Percentiles rank a stretch among this genome's conserved stretches.
Conservation (phyloP, 208 protist species). For the Phytomonas serpens region DNA sequence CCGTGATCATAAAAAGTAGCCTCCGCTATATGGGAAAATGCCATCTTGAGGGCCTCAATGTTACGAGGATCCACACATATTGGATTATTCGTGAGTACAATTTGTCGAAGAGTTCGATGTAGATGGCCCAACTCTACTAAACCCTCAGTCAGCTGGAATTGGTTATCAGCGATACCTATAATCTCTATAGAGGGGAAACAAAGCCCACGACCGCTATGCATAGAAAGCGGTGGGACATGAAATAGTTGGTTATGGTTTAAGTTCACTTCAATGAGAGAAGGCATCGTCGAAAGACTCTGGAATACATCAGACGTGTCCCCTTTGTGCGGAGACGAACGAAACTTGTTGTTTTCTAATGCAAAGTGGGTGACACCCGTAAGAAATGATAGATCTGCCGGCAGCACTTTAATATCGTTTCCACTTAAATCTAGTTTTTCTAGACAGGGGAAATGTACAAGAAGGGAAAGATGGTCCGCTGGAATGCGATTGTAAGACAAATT, state of each 20-base stretch:
- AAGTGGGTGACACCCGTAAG: conserved; percentile 77
- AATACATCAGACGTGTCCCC: conserved; percentile 29
- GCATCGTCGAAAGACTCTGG: conserved; percentile 69
- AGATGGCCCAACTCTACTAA: conserved; percentile 50
- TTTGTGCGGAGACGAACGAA: conserved; percentile 13
- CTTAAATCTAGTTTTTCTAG: conserved; percentile 79
- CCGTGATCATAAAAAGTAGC: neutral
- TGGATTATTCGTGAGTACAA: conserved; percentile 13
- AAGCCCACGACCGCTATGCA: conserved; percentile 7
- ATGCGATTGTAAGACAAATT: conserved; percentile 85
- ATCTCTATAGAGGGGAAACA: conserved; percentile 62
- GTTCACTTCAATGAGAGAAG: conserved; percentile 75
- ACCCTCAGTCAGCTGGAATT: conserved; percentile 27
- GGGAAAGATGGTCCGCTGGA: conserved; percentile 35
- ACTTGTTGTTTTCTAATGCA: conserved; percentile 71
- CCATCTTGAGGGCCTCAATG: neutral
- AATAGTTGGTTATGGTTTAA: conserved; percentile 69
- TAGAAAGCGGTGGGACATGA: conserved; percentile 41
- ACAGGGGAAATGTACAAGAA: conserved; percentile 52
- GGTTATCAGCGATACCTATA: conserved; percentile 56
- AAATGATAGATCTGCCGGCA: conserved; percentile 61
- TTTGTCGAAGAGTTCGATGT: conserved; percentile 44
- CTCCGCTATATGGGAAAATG: neutral
- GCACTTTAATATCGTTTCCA: conserved; percentile 54
- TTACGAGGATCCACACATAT: conserved; percentile 1